Base-by-base conservation (phyloP, 2,329 filamentous ascomycete genomes). In the Endoconidiophora laricicola region DNA sequence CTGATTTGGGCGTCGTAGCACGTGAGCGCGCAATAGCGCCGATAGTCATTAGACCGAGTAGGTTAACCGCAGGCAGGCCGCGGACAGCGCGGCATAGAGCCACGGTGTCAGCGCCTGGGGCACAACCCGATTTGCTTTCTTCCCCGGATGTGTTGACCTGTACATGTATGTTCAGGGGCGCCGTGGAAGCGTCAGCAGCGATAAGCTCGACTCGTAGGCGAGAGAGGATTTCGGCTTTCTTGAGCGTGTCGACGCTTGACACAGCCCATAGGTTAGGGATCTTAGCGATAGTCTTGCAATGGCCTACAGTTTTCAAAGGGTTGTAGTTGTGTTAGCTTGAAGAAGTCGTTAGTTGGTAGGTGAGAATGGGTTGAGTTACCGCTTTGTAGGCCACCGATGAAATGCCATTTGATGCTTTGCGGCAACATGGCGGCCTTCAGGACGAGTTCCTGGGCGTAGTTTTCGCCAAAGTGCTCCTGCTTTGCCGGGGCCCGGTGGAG, bases 81-180 rank as follows among this genome's bases (percentile, higher is more conserved):
- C 81, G 70, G 48, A 98, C 77, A 59, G 82, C 74, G 48, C 71
- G 72, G 61, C 85, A 90, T 38, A 96, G 68, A 0, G 66, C 69
- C 1, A 77, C 62, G 44, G 76, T 70, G 50, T 83, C 69, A 12
- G 73, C 66, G 1, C 71, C 73, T 0, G 88, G 90, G 4, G 77
- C 68, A 43, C 86, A 81, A 18, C 91, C 91, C 3, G 83, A 86
- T 67, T 98, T 98, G 57, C 73, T 73, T 45, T 77, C 78, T 63
- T 96, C 91, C 49, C 86, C 86, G 0, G 85, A 93, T 0, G 91
- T 98, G 66, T 98, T 98, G 57, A 98, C 80, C 66, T 98, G 91
- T 16, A 98, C 81, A 67, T 91, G 87, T 26, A 98, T 72, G 50
- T 79, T 70, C 57, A 95, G 67, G 23, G 51, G 51, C 4, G 46